A percentile compares a stretch with the other conserved stretches of the same genome.
Evolutionary conservation across 148 eudicot genomes (phyloP).

Genomic region (Rhododendron mucronatum): DNA sequence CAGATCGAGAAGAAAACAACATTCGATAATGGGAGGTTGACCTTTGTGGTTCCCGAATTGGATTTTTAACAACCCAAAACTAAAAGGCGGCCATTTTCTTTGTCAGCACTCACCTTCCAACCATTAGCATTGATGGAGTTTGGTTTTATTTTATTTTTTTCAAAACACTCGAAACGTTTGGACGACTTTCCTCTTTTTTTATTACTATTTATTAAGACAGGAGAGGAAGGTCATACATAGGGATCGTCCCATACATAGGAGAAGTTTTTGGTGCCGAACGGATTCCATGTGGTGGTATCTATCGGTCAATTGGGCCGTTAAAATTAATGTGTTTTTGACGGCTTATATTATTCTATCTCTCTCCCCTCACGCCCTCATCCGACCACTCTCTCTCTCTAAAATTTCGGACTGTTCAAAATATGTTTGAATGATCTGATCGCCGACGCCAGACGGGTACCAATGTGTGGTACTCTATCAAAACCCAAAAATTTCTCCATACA

Average conservation of each 20-base stretch:
- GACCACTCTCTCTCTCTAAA: no score
- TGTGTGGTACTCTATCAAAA: no score
- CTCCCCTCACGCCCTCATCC: no score
- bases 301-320: fast-evolving
- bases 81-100: constrained; percentile 8
- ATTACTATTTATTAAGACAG: neutral
- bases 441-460: no score
- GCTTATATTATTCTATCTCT: no score
- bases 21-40: constrained; percentile 15
- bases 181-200: neutral
- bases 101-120: neutral
- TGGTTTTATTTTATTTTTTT: neutral
- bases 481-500: no score
- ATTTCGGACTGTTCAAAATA: no score
- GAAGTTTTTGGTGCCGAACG: no score
- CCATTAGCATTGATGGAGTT: constrained; percentile 1
- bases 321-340: no score
- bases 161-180: neutral
- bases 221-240: neutral
- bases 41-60: constrained; percentile 15
- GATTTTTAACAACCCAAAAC: neutral
- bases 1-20: neutral
- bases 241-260: no score
- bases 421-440: fast-evolving
- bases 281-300: fast-evolving